Percentiles rank a stretch among this genome's conserved stretches.
phyloP scores from a whole-genome alignment of 805 yeast genomes.

The Wickerhamomyces hampshirensis region DNA sequence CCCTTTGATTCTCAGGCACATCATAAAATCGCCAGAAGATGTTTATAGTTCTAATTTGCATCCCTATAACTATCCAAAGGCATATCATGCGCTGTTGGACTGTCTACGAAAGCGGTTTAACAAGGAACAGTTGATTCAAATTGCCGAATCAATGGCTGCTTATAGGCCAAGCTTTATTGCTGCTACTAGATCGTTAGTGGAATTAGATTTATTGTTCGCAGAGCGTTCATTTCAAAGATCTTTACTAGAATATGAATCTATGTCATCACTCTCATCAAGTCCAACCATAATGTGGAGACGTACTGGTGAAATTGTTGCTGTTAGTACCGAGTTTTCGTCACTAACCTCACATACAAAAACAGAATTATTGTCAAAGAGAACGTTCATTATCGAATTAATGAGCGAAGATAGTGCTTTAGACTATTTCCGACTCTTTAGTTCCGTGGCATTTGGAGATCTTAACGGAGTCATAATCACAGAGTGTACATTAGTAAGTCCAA shows the following conservation, averaged over 20 bases:
- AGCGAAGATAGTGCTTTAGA: conserved; percentile 71
- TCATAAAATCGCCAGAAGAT: conserved; percentile 65
- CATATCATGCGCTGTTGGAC: conserved; percentile 78
- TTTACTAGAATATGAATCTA: conserved; percentile 50
- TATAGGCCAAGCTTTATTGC: conserved; percentile 76
- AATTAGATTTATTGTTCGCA: conserved; percentile 62
- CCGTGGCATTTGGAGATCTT: conserved; percentile 43
- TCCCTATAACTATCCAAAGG: conserved; percentile 93
- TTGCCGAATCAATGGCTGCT: conserved; percentile 39
- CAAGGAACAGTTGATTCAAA: conserved; percentile 60
- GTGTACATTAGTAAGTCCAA: conserved; percentile 34
- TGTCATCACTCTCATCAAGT: conserved; percentile 51
- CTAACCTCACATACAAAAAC: conserved; percentile 60
- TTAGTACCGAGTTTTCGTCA: conserved; percentile 68
- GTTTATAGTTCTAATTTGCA: conserved; percentile 72
- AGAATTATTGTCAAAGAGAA: conserved; percentile 53
- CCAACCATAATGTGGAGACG: conserved; percentile 86
- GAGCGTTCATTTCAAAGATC: conserved; percentile 56
- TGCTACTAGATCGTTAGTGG: conserved; percentile 67
- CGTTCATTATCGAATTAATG: conserved; percentile 76
- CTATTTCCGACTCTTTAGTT: conserved; percentile 66
- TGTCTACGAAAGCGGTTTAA: conserved; percentile 72
- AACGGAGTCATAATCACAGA: conserved; percentile 35
- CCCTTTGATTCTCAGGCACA: conserved; percentile 52
- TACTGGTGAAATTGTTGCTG: conserved; percentile 79